Percentiles rank a stretch among this genome's conserved stretches.
These are phyloP conservation scores for Trichoderma brevicompactum DNA, from an alignment of 2,329 filamentous ascomycete genomes.

Conservation along the genomic window DNA sequence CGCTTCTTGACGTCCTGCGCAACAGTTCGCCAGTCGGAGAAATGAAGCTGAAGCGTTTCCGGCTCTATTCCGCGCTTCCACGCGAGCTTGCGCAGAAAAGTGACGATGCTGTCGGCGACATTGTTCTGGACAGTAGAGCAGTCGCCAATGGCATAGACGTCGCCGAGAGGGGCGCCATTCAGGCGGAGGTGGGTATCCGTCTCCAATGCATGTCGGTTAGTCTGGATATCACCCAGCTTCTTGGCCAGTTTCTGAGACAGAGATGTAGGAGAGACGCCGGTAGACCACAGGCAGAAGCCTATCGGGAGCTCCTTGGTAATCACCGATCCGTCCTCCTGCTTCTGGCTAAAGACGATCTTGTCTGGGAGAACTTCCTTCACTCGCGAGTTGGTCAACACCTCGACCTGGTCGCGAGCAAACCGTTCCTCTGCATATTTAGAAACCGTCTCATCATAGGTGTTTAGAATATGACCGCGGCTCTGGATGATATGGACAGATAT, in stretches of 20 bases:
- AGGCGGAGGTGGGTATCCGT: conserved; percentile 92
- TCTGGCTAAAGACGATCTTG: conserved; percentile 87
- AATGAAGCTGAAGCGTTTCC: conserved; percentile 82
- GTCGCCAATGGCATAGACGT: conserved; percentile 96
- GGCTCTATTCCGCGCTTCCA: conserved; percentile 93
- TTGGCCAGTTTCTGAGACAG: conserved; percentile 76
- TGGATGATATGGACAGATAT: conserved; percentile 98
- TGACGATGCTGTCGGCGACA: conserved; percentile 85
- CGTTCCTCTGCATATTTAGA: conserved; percentile 90
- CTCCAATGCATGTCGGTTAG: conserved; percentile 88
- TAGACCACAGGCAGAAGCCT: conserved; percentile 98
- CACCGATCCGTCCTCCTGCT: conserved; percentile 70
- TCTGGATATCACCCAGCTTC: conserved; percentile 77
- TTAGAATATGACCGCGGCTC: conserved; percentile 90
- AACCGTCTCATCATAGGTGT: conserved; percentile 95
- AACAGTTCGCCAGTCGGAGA: conserved; percentile 84
- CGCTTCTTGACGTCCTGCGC: conserved; percentile 82
- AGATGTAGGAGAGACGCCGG: conserved; percentile 84
- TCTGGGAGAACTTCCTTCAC: conserved; percentile 87
- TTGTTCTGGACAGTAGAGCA: conserved; percentile 98
- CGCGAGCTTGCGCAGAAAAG: conserved; percentile 84
- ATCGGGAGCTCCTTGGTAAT: conserved; percentile 93
- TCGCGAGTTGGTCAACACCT: conserved; percentile 88
- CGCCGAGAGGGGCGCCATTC: conserved; percentile 84
- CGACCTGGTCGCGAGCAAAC: conserved; percentile 88